phyloP scores from a whole-genome alignment of 2,329 filamentous ascomycete species.

The Epichloe uncinata region DNA sequence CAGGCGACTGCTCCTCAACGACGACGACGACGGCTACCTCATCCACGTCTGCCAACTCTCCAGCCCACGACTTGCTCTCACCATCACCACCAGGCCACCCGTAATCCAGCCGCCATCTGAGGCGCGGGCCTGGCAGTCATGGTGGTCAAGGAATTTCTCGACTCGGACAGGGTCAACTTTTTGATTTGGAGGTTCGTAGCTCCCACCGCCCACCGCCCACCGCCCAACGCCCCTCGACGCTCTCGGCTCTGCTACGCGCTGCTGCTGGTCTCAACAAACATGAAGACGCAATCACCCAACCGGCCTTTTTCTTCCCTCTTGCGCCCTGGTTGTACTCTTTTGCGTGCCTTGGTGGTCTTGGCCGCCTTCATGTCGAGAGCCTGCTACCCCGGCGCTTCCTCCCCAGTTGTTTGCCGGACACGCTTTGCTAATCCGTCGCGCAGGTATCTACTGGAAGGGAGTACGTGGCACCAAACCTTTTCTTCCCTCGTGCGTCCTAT shows the following conservation, averaged over 20 bases:
- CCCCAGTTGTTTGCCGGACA: constrained; percentile 3
- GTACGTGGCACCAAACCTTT: constrained; percentile 31
- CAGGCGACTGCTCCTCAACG: background rate
- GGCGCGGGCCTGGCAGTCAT: constrained; percentile 26
- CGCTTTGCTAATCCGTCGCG: constrained; percentile 4
- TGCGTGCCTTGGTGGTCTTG: constrained; percentile 6
- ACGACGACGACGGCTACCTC: background rate
- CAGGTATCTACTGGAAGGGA: constrained; percentile 49
- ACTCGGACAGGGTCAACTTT: constrained; percentile 57
- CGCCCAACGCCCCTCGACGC: background rate
- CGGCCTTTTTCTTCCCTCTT: constrained; percentile 4
- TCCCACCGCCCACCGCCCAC: constrained; percentile 7
- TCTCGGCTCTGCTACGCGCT: background rate
- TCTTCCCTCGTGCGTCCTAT: background rate
- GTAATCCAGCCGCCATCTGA: constrained; percentile 20
- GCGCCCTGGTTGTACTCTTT: no score
- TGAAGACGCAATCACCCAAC: constrained; percentile 1
- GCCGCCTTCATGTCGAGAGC: constrained; percentile 9
- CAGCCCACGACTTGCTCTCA: background rate
- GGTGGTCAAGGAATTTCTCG: constrained; percentile 45
- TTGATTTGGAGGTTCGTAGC: constrained; percentile 54
- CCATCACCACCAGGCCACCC: constrained; percentile 7
- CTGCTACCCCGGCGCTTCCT: constrained; percentile 4
- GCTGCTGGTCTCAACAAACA: background rate
- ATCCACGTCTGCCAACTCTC: background rate